Conservation (phyloP, 192 early-diverging fungal species). For the Phycomyces blakesleeanus region DNA sequence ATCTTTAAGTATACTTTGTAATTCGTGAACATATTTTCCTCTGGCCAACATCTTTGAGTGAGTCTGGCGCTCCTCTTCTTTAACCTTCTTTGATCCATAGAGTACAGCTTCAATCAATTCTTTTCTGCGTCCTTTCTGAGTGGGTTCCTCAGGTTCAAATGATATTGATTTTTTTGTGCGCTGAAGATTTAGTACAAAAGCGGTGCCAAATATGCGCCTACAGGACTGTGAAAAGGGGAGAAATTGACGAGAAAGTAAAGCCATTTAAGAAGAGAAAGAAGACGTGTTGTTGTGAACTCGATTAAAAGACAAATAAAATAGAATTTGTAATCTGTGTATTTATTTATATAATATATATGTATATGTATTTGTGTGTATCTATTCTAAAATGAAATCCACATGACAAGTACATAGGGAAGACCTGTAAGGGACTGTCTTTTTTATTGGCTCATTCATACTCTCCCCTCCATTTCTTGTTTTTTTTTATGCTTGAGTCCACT, state of each 20-base stretch:
- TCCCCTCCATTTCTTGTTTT: not conserved
- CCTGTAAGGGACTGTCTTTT: too few relatives aligned
- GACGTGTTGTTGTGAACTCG: too few relatives aligned
- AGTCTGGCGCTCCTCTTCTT: slow-evolving; percentile 58
- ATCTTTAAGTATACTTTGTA: slow-evolving; percentile 51
- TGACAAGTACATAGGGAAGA: not conserved
- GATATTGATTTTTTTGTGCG: not conserved
- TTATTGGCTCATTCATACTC: too few relatives aligned
- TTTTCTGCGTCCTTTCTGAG: slow-evolving; percentile 17
- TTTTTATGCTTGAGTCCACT: slow-evolving; percentile 7
- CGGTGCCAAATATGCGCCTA: too few relatives aligned
- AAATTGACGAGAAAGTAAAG: too few relatives aligned
- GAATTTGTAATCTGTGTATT: too few relatives aligned
- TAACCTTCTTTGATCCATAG: slow-evolving; percentile 62
- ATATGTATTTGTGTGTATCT: too few relatives aligned
- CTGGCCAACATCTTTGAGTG: slow-evolving; percentile 75
- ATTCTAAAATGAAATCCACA: too few relatives aligned
- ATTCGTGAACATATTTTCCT: slow-evolving; percentile 89
- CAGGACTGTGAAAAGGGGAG: too few relatives aligned
- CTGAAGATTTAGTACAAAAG: not conserved
- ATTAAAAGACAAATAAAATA: too few relatives aligned
- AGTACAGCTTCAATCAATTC: slow-evolving; percentile 67
- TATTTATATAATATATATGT: too few relatives aligned
- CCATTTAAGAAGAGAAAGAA: too few relatives aligned
- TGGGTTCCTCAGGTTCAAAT: not conserved